Percentiles rank a stretch among this genome's conserved stretches.
Conservation (phyloP, 164 flowering plant genomes). For the Chimonanthus praecox region DNA sequence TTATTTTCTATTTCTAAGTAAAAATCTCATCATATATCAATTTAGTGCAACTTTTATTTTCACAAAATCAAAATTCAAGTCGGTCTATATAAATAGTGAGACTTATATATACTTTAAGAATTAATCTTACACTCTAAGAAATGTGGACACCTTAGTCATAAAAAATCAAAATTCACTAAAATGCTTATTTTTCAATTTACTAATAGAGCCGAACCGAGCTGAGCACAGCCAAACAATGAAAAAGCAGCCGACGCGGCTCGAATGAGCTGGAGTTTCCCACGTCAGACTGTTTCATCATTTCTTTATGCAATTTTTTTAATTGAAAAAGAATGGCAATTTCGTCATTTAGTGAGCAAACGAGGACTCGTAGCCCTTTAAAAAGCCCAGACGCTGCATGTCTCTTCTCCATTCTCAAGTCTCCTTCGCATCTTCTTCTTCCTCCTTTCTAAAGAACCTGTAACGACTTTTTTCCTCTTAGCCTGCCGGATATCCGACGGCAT, state of each 20-base stretch:
- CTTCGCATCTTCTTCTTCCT: background rate
- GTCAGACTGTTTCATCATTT: background rate
- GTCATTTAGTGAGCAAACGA: background rate
- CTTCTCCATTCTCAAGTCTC: background rate
- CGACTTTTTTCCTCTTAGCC: background rate
- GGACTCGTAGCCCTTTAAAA: background rate
- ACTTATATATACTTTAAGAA: no score
- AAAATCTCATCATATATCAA: no score
- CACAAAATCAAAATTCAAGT: no score
- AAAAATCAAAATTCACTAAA: no score
- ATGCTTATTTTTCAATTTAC: background rate
- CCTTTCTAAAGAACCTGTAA: background rate
- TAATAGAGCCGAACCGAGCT: background rate
- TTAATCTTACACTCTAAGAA: no score
- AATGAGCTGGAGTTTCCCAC: background rate
- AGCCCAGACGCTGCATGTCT: background rate
- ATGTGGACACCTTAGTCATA: no score
- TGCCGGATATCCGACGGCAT: background rate
- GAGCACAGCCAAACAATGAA: background rate
- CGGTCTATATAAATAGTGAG: no score
- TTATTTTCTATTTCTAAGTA: no score
- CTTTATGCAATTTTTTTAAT: background rate
- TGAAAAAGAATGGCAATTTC: background rate
- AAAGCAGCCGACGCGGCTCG: background rate
- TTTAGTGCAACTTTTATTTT: no score